Evolutionary conservation across 768 basidiomycete genomes (phyloP).

Genomic region (Boletus patriciae): DNA sequence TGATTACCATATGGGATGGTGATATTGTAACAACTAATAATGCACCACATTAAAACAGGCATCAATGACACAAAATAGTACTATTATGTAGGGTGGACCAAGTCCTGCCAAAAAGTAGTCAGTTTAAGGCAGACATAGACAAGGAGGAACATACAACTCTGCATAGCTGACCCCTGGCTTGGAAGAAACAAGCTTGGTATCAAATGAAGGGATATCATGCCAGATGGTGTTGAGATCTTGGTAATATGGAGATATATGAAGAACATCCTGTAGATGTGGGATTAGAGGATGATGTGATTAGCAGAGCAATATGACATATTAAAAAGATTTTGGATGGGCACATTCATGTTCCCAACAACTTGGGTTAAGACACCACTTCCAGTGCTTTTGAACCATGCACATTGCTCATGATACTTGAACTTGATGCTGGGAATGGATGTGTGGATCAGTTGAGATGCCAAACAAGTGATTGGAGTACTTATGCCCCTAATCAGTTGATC

Average conservation of each 20-base stretch:
- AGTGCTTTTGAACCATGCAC: neutral
- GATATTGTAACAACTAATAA: no score
- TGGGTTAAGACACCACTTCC: neutral
- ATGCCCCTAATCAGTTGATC: neutral
- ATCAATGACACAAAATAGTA: no score
- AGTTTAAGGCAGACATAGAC: neutral
- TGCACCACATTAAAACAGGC: no score
- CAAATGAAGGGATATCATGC: conserved; percentile 1
- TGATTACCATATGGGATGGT: no score
- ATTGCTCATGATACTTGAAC: neutral
- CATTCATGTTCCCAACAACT: neutral
- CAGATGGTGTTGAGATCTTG: conserved; percentile 8
- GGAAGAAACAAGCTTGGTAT: conserved; percentile 1
- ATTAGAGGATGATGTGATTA: neutral
- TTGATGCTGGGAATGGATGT: neutral
- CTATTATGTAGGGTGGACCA: no score
- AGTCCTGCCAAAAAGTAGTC: neutral
- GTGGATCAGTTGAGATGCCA: neutral
- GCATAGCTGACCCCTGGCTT: neutral
- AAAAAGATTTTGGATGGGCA: neutral
- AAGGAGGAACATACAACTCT: neutral
- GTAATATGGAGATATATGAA: conserved; percentile 5
- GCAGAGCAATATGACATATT: neutral
- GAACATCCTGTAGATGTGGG: neutral
- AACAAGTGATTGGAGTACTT: neutral